Conservation (phyloP, 176 grass and related monocot species). For the Aegilops sharonensis region DNA sequence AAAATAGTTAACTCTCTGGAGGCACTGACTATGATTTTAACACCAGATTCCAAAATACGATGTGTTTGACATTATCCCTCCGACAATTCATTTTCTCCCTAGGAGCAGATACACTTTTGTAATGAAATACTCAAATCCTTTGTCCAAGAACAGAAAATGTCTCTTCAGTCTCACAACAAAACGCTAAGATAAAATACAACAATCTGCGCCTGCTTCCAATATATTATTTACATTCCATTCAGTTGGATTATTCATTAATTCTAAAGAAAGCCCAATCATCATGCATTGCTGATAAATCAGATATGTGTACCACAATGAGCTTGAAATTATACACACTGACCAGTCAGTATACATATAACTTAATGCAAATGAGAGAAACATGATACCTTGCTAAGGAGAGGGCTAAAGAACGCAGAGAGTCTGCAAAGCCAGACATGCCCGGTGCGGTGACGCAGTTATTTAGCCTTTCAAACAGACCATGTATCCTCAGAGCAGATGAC, state of each 20-base stretch:
- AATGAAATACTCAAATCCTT: neutral
- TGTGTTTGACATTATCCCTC: neutral
- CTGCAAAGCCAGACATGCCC: slow-evolving; percentile 56
- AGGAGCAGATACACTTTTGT: slow-evolving; percentile 13
- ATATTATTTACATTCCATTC: neutral
- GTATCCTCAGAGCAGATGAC: slow-evolving; percentile 77
- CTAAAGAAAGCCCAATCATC: neutral
- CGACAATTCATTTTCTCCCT: neutral
- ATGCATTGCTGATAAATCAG: neutral
- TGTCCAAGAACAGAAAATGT: neutral
- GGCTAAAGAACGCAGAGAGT: slow-evolving; percentile 83
- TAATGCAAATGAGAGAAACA: neutral
- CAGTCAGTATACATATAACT: neutral
- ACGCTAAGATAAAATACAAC: neutral
- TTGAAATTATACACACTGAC: neutral
- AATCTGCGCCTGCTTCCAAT: neutral
- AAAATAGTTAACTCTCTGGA: slow-evolving; percentile 1
- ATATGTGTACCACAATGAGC: neutral
- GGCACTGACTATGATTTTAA: slow-evolving; percentile 10
- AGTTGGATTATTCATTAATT: neutral
- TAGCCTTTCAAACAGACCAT: slow-evolving; percentile 82
- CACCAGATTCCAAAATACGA: neutral
- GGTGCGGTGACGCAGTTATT: slow-evolving; percentile 61
- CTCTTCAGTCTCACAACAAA: slow-evolving; percentile 1
- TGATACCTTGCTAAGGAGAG: slow-evolving; percentile 74